phyloP scores from a whole-genome alignment of 176 grass and related monocot genomes.

The Aegilops umbellulata region DNA sequence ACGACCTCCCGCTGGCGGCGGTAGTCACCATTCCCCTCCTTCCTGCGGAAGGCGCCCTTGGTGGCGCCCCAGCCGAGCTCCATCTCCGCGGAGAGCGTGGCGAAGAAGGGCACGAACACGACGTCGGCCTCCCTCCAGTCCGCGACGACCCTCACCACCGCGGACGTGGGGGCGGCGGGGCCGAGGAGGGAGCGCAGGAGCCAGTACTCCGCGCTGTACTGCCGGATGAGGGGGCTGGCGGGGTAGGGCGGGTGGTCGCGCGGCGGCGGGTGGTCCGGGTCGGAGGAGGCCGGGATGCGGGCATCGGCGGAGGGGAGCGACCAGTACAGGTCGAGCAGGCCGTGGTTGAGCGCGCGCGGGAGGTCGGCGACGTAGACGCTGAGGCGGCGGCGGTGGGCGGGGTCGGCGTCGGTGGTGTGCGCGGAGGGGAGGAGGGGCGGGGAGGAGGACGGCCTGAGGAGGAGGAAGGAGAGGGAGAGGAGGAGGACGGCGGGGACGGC shows the following conservation, averaged over 20 bases:
- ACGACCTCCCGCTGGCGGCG: conserved; percentile 72
- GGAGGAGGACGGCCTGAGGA: conserved; percentile 5
- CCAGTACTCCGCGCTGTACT: conserved; percentile 98
- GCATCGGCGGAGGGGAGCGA: conserved; percentile 61
- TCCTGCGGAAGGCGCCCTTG: conserved; percentile 70
- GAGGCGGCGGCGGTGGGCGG: conserved; percentile 21
- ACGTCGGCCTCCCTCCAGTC: conserved; percentile 69
- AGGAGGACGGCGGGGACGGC: conserved; percentile 33
- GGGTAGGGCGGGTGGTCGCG: conserved; percentile 50
- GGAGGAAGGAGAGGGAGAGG: conserved; percentile 39
- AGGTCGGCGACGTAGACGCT: conserved; percentile 78
- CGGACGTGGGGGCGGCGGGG: background rate
- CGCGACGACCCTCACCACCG: conserved; percentile 46
- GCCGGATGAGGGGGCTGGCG: conserved; percentile 63
- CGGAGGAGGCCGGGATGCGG: conserved; percentile 68
- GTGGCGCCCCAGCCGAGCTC: conserved; percentile 89
- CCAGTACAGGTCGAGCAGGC: conserved; percentile 87
- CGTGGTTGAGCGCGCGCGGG: conserved; percentile 71
- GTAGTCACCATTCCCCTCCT: conserved; percentile 65
- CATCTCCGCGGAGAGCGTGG: conserved; percentile 84
- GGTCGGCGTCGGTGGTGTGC: background rate
- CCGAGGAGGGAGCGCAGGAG: conserved; percentile 58
- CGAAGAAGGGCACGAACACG: conserved; percentile 93
- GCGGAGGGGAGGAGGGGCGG: background rate
- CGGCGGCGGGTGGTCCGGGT: conserved; percentile 30